These are phyloP conservation scores for Pseudopithomyces chartarum DNA, from an alignment of 2,329 filamentous ascomycete genomes.

Conservation along the genomic window DNA sequence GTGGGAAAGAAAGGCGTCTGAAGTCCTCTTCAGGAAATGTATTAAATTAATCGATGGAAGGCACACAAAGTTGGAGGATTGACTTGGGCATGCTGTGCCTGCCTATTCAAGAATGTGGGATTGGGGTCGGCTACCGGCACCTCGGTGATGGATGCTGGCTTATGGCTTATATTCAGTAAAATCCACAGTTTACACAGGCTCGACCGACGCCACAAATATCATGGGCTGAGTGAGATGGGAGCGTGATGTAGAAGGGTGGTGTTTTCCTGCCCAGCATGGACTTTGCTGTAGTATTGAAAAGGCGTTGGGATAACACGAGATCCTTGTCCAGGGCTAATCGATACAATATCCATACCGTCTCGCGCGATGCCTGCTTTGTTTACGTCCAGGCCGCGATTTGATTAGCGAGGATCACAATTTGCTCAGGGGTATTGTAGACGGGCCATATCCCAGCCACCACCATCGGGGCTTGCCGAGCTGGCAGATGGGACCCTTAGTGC, in stretches of 20 bases:
- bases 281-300: neutral
- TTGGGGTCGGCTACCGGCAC: neutral
- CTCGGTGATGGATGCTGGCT: constrained; percentile 3
- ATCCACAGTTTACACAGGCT: neutral
- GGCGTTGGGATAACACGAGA: neutral
- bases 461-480: neutral
- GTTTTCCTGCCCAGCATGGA: neutral
- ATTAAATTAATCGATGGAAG: constrained; percentile 5
- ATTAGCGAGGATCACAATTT: too few relatives aligned
- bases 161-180: neutral
- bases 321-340: neutral
- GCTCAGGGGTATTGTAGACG: neutral
- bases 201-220: neutral
- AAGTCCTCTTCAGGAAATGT: neutral
- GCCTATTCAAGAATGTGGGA: neutral
- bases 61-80: neutral
- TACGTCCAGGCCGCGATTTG: neutral
- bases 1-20: neutral
- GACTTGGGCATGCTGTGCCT: neutral
- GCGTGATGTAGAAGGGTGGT: neutral
- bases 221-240: neutral
- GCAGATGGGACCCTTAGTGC: neutral
- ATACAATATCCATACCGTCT: neutral
- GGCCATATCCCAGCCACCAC: neutral
- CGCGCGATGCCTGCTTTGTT: neutral